Evolutionary conservation across 768 basidiomycete genomes (phyloP).

Genomic region (Lactarius sp.): DNA sequence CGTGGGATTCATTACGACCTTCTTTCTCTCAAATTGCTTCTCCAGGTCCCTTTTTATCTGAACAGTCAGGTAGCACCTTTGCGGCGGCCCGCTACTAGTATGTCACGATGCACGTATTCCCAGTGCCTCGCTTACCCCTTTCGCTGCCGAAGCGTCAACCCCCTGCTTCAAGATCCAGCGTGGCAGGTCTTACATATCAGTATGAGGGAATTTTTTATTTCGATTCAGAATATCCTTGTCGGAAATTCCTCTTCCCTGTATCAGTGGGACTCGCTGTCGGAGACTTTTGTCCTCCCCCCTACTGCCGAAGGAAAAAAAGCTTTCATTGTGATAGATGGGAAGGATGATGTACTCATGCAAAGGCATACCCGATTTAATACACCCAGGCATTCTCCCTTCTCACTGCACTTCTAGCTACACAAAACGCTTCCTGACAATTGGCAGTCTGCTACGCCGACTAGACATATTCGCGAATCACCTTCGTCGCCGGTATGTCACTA

Average conservation of each 20-base stretch:
- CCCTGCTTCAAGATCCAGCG: slow-evolving; percentile 38
- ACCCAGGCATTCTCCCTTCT: background rate
- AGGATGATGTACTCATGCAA: slow-evolving; percentile 48
- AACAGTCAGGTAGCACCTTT: slow-evolving; percentile 51
- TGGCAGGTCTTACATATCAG: slow-evolving; percentile 42
- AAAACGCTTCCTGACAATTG: slow-evolving; percentile 61
- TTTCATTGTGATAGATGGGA: slow-evolving; percentile 49
- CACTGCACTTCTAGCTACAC: slow-evolving; percentile 41
- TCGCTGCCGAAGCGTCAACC: slow-evolving; percentile 41
- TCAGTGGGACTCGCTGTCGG: slow-evolving; percentile 51
- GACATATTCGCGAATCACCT: slow-evolving; percentile 48
- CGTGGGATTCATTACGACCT: slow-evolving; percentile 57
- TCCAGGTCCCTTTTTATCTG: slow-evolving; percentile 60
- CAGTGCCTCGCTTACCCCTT: background rate
- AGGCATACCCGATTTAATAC: slow-evolving; percentile 40
- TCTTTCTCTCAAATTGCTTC: slow-evolving; percentile 32
- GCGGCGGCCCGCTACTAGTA: slow-evolving; percentile 59
- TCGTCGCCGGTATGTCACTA: slow-evolving; percentile 44
- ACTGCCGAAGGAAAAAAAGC: slow-evolving; percentile 34
- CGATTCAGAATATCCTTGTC: slow-evolving; percentile 52
- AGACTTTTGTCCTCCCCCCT: slow-evolving; percentile 52
- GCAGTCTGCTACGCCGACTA: slow-evolving; percentile 60
- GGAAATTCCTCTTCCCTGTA: slow-evolving; percentile 66
- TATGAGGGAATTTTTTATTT: slow-evolving; percentile 45
- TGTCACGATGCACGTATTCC: slow-evolving; percentile 28